phyloP scores from a whole-genome alignment of 2,329 filamentous ascomycete species.

The Dactylellina parvicollis region DNA sequence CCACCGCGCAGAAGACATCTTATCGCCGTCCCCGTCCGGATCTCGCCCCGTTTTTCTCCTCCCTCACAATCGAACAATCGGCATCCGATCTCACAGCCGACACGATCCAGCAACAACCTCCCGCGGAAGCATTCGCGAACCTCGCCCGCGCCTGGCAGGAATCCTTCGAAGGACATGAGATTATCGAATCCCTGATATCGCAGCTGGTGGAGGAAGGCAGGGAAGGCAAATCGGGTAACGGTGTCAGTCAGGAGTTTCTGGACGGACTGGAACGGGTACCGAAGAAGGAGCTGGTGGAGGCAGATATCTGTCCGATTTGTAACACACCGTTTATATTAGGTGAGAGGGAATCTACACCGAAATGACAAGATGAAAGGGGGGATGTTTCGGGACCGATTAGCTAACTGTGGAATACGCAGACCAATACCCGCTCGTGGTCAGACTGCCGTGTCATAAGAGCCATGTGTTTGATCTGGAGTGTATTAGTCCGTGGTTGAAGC shows the following conservation, averaged over 20 bases:
- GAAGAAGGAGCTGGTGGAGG: constrained; percentile 56
- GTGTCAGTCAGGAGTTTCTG: constrained; percentile 55
- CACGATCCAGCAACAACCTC: background rate
- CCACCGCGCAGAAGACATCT: constrained; percentile 19
- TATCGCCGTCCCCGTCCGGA: constrained; percentile 54
- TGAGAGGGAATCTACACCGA: no score
- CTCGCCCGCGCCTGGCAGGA: constrained; percentile 49
- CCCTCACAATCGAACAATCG: constrained; percentile 26
- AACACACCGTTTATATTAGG: constrained; percentile 56
- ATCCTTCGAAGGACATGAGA: constrained; percentile 29
- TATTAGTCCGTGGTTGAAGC: constrained; percentile 57
- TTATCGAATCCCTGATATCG: constrained; percentile 54
- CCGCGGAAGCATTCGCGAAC: constrained; percentile 33
- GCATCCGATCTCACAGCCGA: background rate
- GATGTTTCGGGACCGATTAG: no score
- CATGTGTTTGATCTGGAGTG: constrained; percentile 57
- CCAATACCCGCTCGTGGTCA: constrained; percentile 56
- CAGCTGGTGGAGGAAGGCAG: constrained; percentile 54
- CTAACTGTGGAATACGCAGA: constrained; percentile 27
- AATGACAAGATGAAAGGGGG: no score
- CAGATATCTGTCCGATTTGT: constrained; percentile 57
- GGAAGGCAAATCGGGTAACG: constrained; percentile 39
- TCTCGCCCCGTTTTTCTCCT: constrained; percentile 55
- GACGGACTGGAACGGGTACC: constrained; percentile 56
- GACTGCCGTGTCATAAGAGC: constrained; percentile 56